Conservation (phyloP, 2,329 filamentous ascomycete species). For the Zasmidium cellare region DNA sequence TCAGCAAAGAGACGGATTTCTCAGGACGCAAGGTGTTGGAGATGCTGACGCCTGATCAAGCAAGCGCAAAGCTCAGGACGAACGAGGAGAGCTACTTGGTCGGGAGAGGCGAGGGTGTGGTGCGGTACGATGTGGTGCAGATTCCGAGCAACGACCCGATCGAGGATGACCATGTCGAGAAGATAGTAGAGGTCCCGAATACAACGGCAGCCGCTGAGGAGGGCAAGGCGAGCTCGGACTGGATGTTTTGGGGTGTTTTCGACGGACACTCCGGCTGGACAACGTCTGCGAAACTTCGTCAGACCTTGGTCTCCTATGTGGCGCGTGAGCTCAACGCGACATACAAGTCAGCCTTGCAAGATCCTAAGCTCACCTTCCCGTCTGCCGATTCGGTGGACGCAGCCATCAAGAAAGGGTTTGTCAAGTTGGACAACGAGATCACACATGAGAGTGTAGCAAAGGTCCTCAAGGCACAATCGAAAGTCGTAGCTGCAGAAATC, state of each 20-base stretch:
- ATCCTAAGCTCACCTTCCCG: constrained; percentile 62
- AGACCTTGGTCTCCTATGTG: constrained; percentile 88
- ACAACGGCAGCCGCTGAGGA: constrained; percentile 56
- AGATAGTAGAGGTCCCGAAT: constrained; percentile 86
- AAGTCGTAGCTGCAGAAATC: constrained; percentile 85
- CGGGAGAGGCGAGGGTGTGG: constrained; percentile 83
- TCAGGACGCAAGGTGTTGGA: constrained; percentile 84
- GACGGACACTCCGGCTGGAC: constrained; percentile 98
- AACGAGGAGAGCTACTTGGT: constrained; percentile 92
- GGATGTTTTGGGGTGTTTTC: constrained; percentile 99
- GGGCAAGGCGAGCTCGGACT: constrained; percentile 69
- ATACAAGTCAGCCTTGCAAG: constrained; percentile 71
- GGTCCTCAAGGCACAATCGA: constrained; percentile 84
- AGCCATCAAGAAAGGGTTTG: constrained; percentile 91
- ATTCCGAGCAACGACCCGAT: constrained; percentile 96
- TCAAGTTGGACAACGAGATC: constrained; percentile 88
- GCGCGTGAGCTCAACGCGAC: constrained; percentile 89
- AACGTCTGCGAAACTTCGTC: constrained; percentile 91
- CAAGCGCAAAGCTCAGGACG: constrained; percentile 81
- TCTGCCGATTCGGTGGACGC: constrained; percentile 78
- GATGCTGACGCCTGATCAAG: constrained; percentile 95
- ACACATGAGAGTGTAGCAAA: constrained; percentile 90
- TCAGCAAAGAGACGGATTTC: constrained; percentile 85
- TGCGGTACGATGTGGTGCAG: constrained; percentile 92
- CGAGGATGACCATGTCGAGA: constrained; percentile 96